Conservation (phyloP, 768 basidiomycete species). For the Candolleomyces efflorescens region DNA sequence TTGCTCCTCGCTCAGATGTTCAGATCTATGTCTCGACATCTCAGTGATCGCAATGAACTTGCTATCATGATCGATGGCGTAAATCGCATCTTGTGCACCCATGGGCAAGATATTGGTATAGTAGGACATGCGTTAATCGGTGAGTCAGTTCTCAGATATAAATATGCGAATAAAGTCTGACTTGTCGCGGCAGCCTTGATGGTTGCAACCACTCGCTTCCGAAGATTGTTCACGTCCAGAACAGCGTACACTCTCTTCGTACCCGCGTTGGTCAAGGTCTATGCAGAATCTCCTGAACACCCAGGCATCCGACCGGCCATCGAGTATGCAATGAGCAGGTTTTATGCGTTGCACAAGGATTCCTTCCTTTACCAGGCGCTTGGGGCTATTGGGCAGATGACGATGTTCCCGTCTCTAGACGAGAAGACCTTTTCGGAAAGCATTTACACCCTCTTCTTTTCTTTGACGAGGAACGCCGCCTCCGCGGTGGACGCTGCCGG, state of each 20-base stretch:
- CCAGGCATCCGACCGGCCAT: slow-evolving; percentile 60
- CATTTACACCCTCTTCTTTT: slow-evolving; percentile 54
- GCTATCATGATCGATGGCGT: slow-evolving; percentile 64
- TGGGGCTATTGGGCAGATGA: slow-evolving; percentile 54
- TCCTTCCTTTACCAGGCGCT: slow-evolving; percentile 73
- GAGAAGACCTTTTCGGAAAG: slow-evolving; percentile 49
- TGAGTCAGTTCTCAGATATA: slow-evolving; percentile 24
- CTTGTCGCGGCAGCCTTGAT: slow-evolving; percentile 46
- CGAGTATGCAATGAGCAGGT: slow-evolving; percentile 67
- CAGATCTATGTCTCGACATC: slow-evolving; percentile 64
- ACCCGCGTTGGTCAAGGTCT: slow-evolving; percentile 66
- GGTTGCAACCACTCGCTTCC: slow-evolving; percentile 73
- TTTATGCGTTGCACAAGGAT: slow-evolving; percentile 70
- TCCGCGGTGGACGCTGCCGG: slow-evolving; percentile 56
- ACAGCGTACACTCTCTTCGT: slow-evolving; percentile 75
- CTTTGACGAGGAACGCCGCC: slow-evolving; percentile 43
- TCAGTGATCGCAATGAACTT: slow-evolving; percentile 66
- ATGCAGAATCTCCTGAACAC: slow-evolving; percentile 55
- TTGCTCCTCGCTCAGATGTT: slow-evolving; percentile 68
- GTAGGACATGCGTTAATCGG: slow-evolving; percentile 72
- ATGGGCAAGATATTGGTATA: slow-evolving; percentile 73
- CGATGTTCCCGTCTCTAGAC: slow-evolving; percentile 46
- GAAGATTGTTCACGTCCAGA: slow-evolving; percentile 68
- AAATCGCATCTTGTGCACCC: slow-evolving; percentile 61
- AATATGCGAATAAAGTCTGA: background rate